Base-by-base conservation (phyloP, 148 eudicot genomes). In the Limonium bicolor region DNA sequence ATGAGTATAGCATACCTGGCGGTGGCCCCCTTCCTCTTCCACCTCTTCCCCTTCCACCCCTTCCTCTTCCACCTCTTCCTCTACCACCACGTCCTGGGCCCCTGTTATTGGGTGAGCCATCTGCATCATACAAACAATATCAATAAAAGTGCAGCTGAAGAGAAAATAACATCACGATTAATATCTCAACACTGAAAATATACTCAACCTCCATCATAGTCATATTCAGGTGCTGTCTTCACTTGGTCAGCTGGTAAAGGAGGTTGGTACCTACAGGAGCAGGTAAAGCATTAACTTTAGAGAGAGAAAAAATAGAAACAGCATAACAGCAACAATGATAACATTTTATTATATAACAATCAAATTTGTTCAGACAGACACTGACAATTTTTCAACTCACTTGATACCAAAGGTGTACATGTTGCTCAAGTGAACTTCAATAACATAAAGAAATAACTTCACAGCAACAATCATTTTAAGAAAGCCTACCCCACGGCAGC, bases 211-310 rank as follows among this genome's bases (percentile, higher is more conserved):
- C 84, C 87, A 31, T 70, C 92, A 62, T 70, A 70, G 37, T 80
- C 90, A 51, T 63, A 56, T 17, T 84, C 97, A 27, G 62, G 48
- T 20, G 70, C 35, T 15, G 72, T 62, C 70, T 68, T 84, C 61
- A 88, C 97, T 71, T 72, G 87, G 52, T 88, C 97, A 49, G 81
- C 93, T 27, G 97, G 92, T 51, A 88, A 55, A 21, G 97, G 97
- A 54, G 81, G 84, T 59, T 88, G 97, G 59, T 88, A 88, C 62
- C 94, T 88, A 62, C 32, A 72, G 17, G 32, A 48, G 5, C 50
- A 42, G 30, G 20, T n/a, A n/a, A n/a, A 35, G 17, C 40, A 48
- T 25, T 46, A 9, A 23, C 24, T n/a, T n/a, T n/a, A n/a, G n/a
- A n/a, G n/a, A 1, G 7, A 16, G 22, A 25, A 43, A 36, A 12